Evolutionary conservation across 2,329 filamentous ascomycete genomes (phyloP), one percentile per base, ranked within the genome.

Genomic region (Epichloe scottii): DNA sequence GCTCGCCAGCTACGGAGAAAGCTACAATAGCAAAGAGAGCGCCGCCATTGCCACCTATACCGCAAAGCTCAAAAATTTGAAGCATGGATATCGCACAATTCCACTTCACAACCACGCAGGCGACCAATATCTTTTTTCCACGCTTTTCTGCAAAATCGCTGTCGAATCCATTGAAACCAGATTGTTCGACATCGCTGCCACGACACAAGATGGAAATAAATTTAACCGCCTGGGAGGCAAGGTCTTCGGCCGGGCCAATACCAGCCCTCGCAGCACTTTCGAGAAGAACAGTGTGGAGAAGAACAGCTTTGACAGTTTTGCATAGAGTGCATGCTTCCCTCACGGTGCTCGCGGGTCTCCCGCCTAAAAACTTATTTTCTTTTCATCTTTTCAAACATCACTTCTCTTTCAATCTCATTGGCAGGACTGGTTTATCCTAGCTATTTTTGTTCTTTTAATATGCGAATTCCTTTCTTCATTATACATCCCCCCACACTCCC

Each of bases 121-220:
- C 54, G 90, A 96, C 60, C 88, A 90, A 60, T 97, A 94, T 65
- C 77, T 96, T 42, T 96, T 96, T 69, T 95, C 93, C 2, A 94
- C 89, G 11, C 74, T 98, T 15, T 95, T 97, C 67, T 95, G 90
- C 71, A 84, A 84, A 61, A 87, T 97, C 69, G 82, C 82, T 58
- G 85, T 79, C 33, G 74, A 78, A 39, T 71, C 75, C 14, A 70
- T 77, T 38, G 77, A 76, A 44, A 78, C 75, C 54, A 72, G 78
- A 56, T 77, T 80, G 57, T 71, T 83, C 44, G 70, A 77, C 68
- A 73, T 55, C 62, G 72, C 53, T 64, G 71, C 44, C 61, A 68
- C 62, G 35, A 50, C 39, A 21, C 61, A 61, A 30, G 71, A 73
- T 45, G 69, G 71, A 50, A 71, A 71, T 63, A 80, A 78, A 58